Base-by-base conservation (phyloP, 257 asterid genomes). In the Solanum tarijense region DNA sequence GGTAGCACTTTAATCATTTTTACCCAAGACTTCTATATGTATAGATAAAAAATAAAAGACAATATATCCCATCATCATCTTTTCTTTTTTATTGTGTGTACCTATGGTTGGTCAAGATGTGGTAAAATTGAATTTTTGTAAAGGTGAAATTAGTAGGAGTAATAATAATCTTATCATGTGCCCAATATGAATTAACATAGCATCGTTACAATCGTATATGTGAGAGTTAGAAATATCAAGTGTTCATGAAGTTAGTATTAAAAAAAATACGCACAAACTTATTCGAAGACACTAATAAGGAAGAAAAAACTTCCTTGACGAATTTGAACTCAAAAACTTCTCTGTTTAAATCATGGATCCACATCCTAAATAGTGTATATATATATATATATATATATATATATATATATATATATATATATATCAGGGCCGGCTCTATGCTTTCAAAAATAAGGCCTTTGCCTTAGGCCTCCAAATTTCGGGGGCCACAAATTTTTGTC, bases 1-100 rank as follows among this genome's bases (percentile, higher is more conserved):
- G 0, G 25, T 20, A 86, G n/a, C 84, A 35, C 90, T 87, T 82
- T 88, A 90, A 90, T 90, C 89, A 87, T 76, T 23, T 72, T 43
- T 76, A 76, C 83, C 58, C 60, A 38, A n/a, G 83, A 76, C 55
- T 75, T 71, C n/a, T 71, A 13, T 71, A 71, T 71, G n/a, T 31
- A 16, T 73, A 21, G 65, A 58, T 12, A 4, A 73, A 4, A 18
- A 18, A 18, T 14, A 52, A 55, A 55, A 52, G n/a, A 55, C 20
- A 18, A 55, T 55, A 18, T 34, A 34, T 73, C 81, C 14, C 43
- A 73, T 18, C 27, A 73, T 34, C 29, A 73, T 20, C 4, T 6
- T 23, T 74, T 74, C 23, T 20, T 10, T 18, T 18, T 34, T 18
- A 52, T 52, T 74, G 9, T 74, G 6, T 21, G 32, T n/a, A 2